These are phyloP conservation scores for Tricholomella constricta DNA, from an alignment of 768 basidiomycete species.

Conservation along the genomic window DNA sequence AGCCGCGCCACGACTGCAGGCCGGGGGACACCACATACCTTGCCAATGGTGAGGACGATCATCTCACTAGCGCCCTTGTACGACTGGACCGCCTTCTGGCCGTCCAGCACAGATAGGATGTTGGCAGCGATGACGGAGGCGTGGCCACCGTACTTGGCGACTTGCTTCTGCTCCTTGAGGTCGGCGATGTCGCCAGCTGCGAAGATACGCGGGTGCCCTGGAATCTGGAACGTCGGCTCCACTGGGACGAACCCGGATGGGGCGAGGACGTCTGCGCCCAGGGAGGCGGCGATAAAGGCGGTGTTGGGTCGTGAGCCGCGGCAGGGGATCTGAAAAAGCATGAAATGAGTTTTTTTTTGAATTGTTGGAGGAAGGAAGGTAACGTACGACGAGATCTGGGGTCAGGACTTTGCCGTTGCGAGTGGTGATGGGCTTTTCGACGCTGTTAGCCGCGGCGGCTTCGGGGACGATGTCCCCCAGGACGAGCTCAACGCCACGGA, in stretches of 20 bases:
- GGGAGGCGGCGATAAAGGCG: conserved; percentile 44
- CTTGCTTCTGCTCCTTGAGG: conserved; percentile 63
- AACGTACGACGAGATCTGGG: conserved; percentile 61
- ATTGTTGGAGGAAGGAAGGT: neutral
- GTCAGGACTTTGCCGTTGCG: conserved; percentile 49
- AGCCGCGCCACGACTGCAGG: too few relatives aligned
- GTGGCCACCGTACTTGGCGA: conserved; percentile 47
- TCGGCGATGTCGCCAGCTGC: conserved; percentile 69
- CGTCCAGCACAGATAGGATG: conserved; percentile 44
- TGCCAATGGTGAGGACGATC: conserved; percentile 59
- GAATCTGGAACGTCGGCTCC: conserved; percentile 57
- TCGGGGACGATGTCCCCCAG: conserved; percentile 49
- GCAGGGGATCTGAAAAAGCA: conserved; percentile 40
- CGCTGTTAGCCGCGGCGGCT: conserved; percentile 41
- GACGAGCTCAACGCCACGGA: conserved; percentile 50
- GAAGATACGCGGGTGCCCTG: conserved; percentile 53
- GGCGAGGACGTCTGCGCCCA: conserved; percentile 40
- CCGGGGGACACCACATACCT: conserved; percentile 43
- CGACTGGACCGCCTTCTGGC: conserved; percentile 28
- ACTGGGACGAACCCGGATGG: conserved; percentile 49
- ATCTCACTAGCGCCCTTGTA: conserved; percentile 55
- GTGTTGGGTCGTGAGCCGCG: conserved; percentile 54
- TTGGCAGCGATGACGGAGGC: conserved; percentile 50
- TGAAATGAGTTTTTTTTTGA: too few relatives aligned
- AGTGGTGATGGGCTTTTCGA: conserved; percentile 44